Evolutionary conservation across 2,329 filamentous ascomycete genomes (phyloP), one percentile per base, ranked within the genome.

Genomic region (Aspergillus chevalieri): DNA sequence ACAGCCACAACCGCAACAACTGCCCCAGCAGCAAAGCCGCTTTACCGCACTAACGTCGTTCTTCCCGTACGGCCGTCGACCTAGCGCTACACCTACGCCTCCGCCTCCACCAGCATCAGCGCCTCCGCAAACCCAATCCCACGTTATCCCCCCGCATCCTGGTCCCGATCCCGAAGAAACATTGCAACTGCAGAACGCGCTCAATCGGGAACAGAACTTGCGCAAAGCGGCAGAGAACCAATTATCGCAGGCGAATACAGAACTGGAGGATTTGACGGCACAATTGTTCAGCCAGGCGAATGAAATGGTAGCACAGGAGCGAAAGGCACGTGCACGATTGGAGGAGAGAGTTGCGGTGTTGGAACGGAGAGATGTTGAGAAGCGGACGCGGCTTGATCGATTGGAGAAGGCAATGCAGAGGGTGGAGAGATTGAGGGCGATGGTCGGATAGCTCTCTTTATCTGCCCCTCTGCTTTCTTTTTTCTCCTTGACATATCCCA

Each of bases 291-390:
- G 78, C 47, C 78, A 84, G 60, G 82, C 82, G 28, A 84, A 84
- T 52, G 81, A 84, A 65, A 84, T 85, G 81, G 82, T 85, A 7
- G 81, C 81, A 3, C 69, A 74, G 47, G 82, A 85, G 68, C 73
- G 82, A 22, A 79, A 76, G 61, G 80, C 79, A 36, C 70, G 80
- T 48, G 78, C 76, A 14, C 79, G 71, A 52, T 59, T 77, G 44
- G 74, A 77, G 49, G 72, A 76, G 55, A 60, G 74, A 24, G 71
- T 77, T 1, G 71, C 71, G 28, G 61, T 75, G 42, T 57, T 77
- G 30, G 74, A 76, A 57, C 64, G 66, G 30, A 62, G 73, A 42
- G 74, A 76, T 57, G 59, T 64, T n/a, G 73, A 76, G 57, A 76
- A 80, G 63, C 75, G 70, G 66, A 77, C 57, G 65, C 75, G 66